Conservation (phyloP, 345 rosid genomes). For the Stellera chamaejasme region DNA sequence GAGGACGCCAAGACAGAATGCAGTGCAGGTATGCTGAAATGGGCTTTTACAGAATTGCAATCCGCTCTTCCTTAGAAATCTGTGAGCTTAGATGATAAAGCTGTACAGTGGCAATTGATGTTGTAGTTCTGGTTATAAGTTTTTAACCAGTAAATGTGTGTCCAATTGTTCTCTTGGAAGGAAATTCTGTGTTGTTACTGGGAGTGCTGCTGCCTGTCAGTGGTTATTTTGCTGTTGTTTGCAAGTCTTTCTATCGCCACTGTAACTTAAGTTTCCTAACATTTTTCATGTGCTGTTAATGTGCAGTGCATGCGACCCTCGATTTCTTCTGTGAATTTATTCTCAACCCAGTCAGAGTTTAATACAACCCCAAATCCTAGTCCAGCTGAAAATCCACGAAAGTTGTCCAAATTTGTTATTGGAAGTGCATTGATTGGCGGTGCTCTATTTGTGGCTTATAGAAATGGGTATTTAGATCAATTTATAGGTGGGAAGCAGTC, state of each 20-base stretch:
- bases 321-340: slow-evolving; percentile 38
- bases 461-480: slow-evolving; percentile 49
- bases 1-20: slow-evolving; percentile 39
- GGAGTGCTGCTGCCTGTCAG: neutral
- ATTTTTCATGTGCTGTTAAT: slow-evolving; percentile 10
- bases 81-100: neutral
- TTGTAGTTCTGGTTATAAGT: neutral
- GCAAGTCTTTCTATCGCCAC: too few species aligned
- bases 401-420: slow-evolving; percentile 26
- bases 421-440: slow-evolving; percentile 46
- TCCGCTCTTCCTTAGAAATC: neutral
- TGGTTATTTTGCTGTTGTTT: neutral
- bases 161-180: too few species aligned
- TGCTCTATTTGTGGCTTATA: slow-evolving; percentile 47
- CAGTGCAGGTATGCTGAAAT: slow-evolving; percentile 28
- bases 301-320: slow-evolving; percentile 28
- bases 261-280: neutral
- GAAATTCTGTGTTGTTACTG: neutral
- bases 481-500: slow-evolving; percentile 29
- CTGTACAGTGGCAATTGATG: neutral
- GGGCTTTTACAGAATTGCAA: neutral
- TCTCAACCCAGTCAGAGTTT: slow-evolving; percentile 38
- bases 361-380: slow-evolving; percentile 38
- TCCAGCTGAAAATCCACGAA: slow-evolving; percentile 34
- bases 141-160: neutral